Conservation (phyloP, 1,139 yeast species). For the Pneumocystis oryctolagi region DNA sequence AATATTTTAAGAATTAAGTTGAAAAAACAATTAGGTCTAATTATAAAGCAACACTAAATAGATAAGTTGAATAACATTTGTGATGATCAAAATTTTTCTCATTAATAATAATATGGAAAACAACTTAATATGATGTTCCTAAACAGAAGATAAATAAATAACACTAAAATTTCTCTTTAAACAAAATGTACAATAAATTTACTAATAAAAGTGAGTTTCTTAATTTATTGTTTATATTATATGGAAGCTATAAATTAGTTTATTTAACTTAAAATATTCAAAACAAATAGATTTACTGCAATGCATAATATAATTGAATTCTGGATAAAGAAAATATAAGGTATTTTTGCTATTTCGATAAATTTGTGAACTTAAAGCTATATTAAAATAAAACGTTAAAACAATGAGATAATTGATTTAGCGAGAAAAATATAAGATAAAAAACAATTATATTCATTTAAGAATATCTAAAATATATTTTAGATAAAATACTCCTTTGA, state of each 20-base stretch:
- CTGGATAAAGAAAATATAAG: slow-evolving; percentile 85
- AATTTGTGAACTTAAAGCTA: slow-evolving; percentile 21
- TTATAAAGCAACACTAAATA: slow-evolving; percentile 52
- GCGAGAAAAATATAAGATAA: slow-evolving; percentile 7
- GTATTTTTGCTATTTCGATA: slow-evolving; percentile 53
- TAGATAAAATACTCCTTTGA: background rate
- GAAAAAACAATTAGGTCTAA: slow-evolving; percentile 82
- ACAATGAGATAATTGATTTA: slow-evolving; percentile 10
- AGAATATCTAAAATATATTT: background rate
- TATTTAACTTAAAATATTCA: slow-evolving; percentile 89
- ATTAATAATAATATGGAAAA: background rate
- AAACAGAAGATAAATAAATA: slow-evolving; percentile 47
- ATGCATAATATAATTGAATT: slow-evolving; percentile 71
- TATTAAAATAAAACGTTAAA: slow-evolving; percentile 1
- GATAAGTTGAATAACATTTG: slow-evolving; percentile 38
- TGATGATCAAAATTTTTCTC: background rate
- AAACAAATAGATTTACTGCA: slow-evolving; percentile 89
- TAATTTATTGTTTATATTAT: slow-evolving; percentile 23
- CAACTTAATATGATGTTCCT: background rate
- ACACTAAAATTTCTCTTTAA: slow-evolving; percentile 79
- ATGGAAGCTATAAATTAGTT: slow-evolving; percentile 83
- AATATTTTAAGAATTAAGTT: slow-evolving; percentile 30
- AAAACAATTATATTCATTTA: background rate
- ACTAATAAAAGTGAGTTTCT: slow-evolving; percentile 38
- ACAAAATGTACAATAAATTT: slow-evolving; percentile 88